Evolutionary conservation across 2,329 filamentous ascomycete species (phyloP).

Genomic region (Clonostachys chloroleuca): DNA sequence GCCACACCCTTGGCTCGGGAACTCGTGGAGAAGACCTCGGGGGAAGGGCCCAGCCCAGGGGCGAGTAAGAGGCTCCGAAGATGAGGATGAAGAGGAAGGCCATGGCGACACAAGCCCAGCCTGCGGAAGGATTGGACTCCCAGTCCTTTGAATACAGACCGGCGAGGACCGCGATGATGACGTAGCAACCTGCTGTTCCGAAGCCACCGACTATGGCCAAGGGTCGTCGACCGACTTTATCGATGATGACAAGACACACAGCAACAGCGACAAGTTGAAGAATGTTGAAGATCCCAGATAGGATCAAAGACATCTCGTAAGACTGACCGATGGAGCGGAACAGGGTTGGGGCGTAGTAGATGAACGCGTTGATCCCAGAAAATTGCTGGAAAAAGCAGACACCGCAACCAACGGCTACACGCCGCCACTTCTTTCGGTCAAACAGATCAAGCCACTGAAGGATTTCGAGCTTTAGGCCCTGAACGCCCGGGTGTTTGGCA

Average conservation of each 20-base stretch:
- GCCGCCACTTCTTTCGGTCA: slow-evolving; percentile 32
- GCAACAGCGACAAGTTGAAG: slow-evolving; percentile 31
- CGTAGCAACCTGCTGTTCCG: slow-evolving; percentile 42
- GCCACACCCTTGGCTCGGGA: slow-evolving; percentile 28
- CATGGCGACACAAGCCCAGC: slow-evolving; percentile 48
- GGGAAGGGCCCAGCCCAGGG: slow-evolving; percentile 26
- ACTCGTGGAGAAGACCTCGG: slow-evolving; percentile 26
- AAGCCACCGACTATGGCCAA: slow-evolving; percentile 38
- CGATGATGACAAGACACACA: slow-evolving; percentile 21
- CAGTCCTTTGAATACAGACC: slow-evolving; percentile 43
- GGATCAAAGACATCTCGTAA: slow-evolving; percentile 25
- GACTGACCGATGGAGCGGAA: slow-evolving; percentile 29
- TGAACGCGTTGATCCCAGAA: slow-evolving; percentile 22
- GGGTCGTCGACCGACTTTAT: slow-evolving; percentile 38
- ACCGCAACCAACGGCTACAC: slow-evolving; percentile 29
- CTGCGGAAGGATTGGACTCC: slow-evolving; percentile 36
- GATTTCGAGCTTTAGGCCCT: slow-evolving; percentile 26
- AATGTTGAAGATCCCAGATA: slow-evolving; percentile 33
- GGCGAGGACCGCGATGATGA: slow-evolving; percentile 46
- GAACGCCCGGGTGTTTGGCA: not conserved
- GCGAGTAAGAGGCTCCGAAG: slow-evolving; percentile 20
- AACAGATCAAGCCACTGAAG: slow-evolving; percentile 41
- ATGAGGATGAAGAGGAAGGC: slow-evolving; percentile 14
- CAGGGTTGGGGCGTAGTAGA: slow-evolving; percentile 40
- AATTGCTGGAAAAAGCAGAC: slow-evolving; percentile 39